Conservation (phyloP, 2,329 filamentous ascomycete species). For the Apiospora kogelbergensis region DNA sequence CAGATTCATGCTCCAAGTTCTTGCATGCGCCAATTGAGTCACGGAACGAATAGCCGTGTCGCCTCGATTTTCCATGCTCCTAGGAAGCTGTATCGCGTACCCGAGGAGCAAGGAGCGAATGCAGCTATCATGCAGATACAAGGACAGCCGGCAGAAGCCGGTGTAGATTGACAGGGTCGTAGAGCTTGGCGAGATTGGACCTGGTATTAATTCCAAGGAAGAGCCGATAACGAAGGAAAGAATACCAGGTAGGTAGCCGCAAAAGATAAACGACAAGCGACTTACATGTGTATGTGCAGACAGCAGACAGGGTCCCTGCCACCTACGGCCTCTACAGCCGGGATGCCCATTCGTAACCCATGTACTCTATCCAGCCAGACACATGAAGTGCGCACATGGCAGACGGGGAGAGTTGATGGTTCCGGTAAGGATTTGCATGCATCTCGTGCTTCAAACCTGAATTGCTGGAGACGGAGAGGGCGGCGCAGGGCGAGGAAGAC, state of each 20-base stretch:
- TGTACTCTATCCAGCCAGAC: not conserved
- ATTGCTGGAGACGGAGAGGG: not conserved
- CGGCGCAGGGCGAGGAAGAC: not conserved
- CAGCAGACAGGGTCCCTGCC: not conserved
- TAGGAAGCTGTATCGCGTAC: not conserved
- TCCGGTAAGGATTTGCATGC: not conserved
- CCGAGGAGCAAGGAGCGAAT: too few relatives aligned
- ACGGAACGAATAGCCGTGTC: not conserved
- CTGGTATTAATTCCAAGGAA: not conserved
- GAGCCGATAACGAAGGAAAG: not conserved
- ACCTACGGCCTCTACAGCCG: not conserved
- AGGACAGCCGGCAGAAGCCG: too few relatives aligned
- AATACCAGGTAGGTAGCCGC: not conserved
- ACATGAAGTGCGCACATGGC: not conserved
- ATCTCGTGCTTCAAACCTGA: not conserved
- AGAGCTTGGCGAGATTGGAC: not conserved
- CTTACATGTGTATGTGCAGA: too few relatives aligned
- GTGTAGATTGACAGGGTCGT: not conserved
- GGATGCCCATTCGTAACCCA: not conserved
- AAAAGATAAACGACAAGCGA: too few relatives aligned
- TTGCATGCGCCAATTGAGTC: not conserved
- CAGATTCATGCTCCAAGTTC: not conserved
- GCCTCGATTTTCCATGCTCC: not conserved
- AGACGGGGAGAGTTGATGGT: not conserved
- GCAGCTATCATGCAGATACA: too few relatives aligned